Evolutionary conservation across 352 stramenopile species (phyloP).

Genomic region (Pythium phragmitis): DNA sequence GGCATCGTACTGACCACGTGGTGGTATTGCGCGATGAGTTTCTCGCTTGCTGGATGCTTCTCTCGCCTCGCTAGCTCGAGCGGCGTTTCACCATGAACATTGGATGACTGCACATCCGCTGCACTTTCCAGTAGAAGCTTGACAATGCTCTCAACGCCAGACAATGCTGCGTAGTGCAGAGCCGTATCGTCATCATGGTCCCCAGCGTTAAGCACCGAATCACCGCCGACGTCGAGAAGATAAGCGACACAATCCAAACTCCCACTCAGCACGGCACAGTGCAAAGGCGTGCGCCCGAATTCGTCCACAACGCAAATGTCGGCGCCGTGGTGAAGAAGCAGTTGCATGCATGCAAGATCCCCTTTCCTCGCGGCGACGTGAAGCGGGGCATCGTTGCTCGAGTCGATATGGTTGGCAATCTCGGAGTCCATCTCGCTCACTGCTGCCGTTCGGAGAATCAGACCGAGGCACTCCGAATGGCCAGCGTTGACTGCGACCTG

Average conservation of each 20-base stretch:
- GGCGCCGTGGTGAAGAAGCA: conserved; percentile 75
- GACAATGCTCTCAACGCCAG: conserved; percentile 60
- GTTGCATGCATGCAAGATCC: conserved; percentile 67
- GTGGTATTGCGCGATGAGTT: conserved; percentile 58
- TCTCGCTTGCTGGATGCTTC: conserved; percentile 37
- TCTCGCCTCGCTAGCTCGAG: conserved; percentile 59
- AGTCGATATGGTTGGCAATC: conserved; percentile 87
- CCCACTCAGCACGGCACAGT: conserved; percentile 64
- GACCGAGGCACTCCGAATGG: conserved; percentile 53
- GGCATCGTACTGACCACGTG: conserved; percentile 25
- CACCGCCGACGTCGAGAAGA: conserved; percentile 78
- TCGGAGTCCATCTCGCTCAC: conserved; percentile 86
- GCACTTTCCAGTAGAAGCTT: conserved; percentile 76
- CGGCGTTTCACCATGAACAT: conserved; percentile 60
- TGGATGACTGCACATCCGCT: conserved; percentile 61
- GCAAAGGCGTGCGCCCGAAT: conserved; percentile 76
- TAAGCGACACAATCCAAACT: conserved; percentile 75
- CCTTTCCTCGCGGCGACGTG: conserved; percentile 73
- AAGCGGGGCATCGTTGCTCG: conserved; percentile 74
- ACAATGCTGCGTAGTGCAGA: conserved; percentile 69
- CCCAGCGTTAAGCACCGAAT: conserved; percentile 77
- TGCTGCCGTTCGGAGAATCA: conserved; percentile 69
- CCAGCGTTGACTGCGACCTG: conserved; percentile 70
- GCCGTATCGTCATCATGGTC: conserved; percentile 77
- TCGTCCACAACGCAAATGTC: conserved; percentile 84